Evolutionary conservation across 441 rosid genomes (phyloP), one percentile per base, ranked within the genome.

Genomic region (Aleurites moluccanus): DNA sequence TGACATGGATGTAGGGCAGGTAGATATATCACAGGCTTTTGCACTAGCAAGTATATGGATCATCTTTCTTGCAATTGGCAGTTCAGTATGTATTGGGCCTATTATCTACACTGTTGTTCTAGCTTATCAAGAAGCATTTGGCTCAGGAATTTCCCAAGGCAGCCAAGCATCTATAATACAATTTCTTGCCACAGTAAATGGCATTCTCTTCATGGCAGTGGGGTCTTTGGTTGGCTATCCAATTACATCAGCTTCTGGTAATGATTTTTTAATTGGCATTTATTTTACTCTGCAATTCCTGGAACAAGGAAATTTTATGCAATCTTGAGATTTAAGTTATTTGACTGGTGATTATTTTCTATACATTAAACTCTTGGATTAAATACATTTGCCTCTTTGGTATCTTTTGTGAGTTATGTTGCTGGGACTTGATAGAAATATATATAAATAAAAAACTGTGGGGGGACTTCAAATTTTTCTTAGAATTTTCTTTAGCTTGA

Each of bases 1-100:
- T 88, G 87, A 81, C 73, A 78, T 91, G 90, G 85, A 80, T 92
- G 88, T 94, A 92, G 97, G 98, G 97, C 99, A 95, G 98, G 92
- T 83, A 83, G 99, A 95, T 86, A 75, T 86, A 78, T 92, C 99
- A 18, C 99, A 91, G 88, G 96, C 81, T 71, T 80, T 89, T 13
- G 84, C 89, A 15, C 83, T 95, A 79, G 99, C 91, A 50, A 85
- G 94, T 85, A 85, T 95, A 81, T 95, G 99, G 99, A 73, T 87
- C 67, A 63, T 92, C 72, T 89, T 95, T 81, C 85, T 91, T 78
- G 86, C 86, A 23, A 72, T 95, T 77, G 99, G 98, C 65, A 79
- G 83, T 75, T 85, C 82, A 11, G 87, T 84, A 27, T 89, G 88
- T 35, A 78, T 85, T 63, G 82, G 88, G 45, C 97, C 97, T 53